Conservation (phyloP, 2,329 filamentous ascomycete genomes). For the Zalaria obscura region DNA sequence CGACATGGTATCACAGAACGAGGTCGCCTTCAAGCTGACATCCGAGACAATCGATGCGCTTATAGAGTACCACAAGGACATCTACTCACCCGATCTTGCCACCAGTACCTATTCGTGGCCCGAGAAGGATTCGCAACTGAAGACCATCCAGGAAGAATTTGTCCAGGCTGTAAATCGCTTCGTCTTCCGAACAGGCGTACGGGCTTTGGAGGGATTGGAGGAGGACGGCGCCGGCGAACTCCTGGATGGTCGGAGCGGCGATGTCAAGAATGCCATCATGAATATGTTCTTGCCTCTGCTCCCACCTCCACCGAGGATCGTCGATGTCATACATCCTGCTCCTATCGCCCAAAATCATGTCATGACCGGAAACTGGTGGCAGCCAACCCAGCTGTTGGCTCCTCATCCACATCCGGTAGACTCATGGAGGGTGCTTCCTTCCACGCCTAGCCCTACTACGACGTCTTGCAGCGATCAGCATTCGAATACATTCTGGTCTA, state of each 20-base stretch:
- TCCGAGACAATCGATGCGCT: constrained; percentile 85
- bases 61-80: constrained; percentile 90
- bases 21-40: constrained; percentile 96
- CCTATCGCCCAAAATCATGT: constrained; percentile 76
- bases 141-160: constrained; percentile 95
- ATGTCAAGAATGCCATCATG: constrained; percentile 79
- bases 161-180: constrained; percentile 95
- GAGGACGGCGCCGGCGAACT: constrained; percentile 93
- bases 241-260: constrained; percentile 78
- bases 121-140: constrained; percentile 89
- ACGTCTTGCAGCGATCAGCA: constrained; percentile 60
- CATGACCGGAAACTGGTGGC: constrained; percentile 51
- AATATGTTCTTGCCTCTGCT: constrained; percentile 74
- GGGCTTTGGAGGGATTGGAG: constrained; percentile 86
- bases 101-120: constrained; percentile 88
- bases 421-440: constrained; percentile 80
- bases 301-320: constrained; percentile 72
- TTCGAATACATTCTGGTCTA: constrained; percentile 62
- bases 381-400: constrained; percentile 42
- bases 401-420: constrained; percentile 61
- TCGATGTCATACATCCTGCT: constrained; percentile 78
- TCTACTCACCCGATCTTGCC: constrained; percentile 82
- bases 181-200: constrained; percentile 79
- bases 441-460: constrained; percentile 59
- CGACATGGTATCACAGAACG: constrained; percentile 95